Evolutionary conservation across 345 rosid species (phyloP).

Genomic region (Gossypium ekmanianum): DNA sequence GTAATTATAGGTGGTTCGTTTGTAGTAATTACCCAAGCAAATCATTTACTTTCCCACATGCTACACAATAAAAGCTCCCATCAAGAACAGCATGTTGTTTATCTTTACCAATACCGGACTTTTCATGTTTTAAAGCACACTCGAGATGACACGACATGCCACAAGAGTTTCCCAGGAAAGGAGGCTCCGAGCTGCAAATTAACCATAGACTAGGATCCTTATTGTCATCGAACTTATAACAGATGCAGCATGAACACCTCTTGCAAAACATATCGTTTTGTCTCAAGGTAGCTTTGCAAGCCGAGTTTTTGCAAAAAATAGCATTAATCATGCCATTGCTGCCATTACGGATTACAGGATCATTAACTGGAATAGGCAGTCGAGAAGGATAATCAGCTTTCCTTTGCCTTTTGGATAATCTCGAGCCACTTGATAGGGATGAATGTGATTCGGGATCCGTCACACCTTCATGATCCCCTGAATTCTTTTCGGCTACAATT

Average conservation of each 20-base stretch:
- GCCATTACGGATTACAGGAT: conserved; percentile 16
- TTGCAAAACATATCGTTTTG: conserved; percentile 64
- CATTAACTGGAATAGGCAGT: conserved; percentile 37
- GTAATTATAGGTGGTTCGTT: background rate
- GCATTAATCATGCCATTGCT: conserved; percentile 30
- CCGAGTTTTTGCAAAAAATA: conserved; percentile 72
- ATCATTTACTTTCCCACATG: conserved; percentile 82
- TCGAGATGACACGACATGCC: conserved; percentile 89
- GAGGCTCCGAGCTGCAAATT: conserved; percentile 68
- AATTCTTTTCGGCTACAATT: conserved; percentile 66
- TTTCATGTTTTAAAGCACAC: conserved; percentile 69
- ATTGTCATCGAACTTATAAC: conserved; percentile 76
- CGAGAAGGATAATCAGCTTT: conserved; percentile 63
- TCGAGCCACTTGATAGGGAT: conserved; percentile 32
- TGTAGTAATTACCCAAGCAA: conserved; percentile 60
- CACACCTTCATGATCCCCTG: conserved; percentile 22
- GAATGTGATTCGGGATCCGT: conserved; percentile 35
- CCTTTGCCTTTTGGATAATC: conserved; percentile 55
- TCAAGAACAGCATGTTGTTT: conserved; percentile 45
- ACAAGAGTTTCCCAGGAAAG: conserved; percentile 59
- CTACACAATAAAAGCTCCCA: conserved; percentile 66
- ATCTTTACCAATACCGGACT: conserved; percentile 57
- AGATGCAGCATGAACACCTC: conserved; percentile 90
- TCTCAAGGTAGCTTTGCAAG: conserved; percentile 72
- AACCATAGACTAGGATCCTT: conserved; percentile 97